Base-by-base conservation (phyloP, 2,329 filamentous ascomycete species). In the Sporothrix brunneoviolacea region DNA sequence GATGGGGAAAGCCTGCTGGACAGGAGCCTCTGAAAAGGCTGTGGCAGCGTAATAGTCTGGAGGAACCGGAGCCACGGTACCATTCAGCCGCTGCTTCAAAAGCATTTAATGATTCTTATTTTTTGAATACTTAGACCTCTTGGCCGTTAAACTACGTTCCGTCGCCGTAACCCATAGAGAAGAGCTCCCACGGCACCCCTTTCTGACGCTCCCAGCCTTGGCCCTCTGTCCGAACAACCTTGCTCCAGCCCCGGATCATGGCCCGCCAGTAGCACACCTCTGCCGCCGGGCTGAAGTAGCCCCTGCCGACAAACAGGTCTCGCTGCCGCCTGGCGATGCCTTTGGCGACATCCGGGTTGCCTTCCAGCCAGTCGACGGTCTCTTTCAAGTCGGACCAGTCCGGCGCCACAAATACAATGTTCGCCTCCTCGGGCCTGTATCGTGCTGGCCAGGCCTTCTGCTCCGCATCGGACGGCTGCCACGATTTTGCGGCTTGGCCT, bases 241-340 rank as follows among this genome's bases (percentile, higher is more conserved):
- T 43, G 53, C 60, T 65, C 73, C 73, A 76, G 1, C 68, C 70
- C 46, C 65, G 63, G n/a, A 76, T 60, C 46, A 72, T 52, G 0
- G 64, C 67, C 27, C 73, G 64, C 72, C 72, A 76, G 60, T 75
- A 75, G 56, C 73, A 76, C 39, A 58, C 63, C 57, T 75, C 72
- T 0, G 71, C 70, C 8, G 70, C 70, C 4, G 65, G 64, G 47
- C 68, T 70, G 18, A 73, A 56, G 55, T 72, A 70, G 1, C 70
- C 71, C 1, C 58, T 60, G 27, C 59, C 64, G 3, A 63, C 61
- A 55, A 68, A 70, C 35, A 67, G 46, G n/a, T 60, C 64, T 32
- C 70, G 66, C 60, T 74, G 72, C 19, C 70, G 61, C 30, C 59
- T 45, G 6, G 72, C 72, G 42, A 75, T 73, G 0, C 65, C 66